Percentiles rank a stretch among this genome's conserved stretches.
Conservation (phyloP, 768 basidiomycete genomes). For the Kwoniella dejecticola region DNA sequence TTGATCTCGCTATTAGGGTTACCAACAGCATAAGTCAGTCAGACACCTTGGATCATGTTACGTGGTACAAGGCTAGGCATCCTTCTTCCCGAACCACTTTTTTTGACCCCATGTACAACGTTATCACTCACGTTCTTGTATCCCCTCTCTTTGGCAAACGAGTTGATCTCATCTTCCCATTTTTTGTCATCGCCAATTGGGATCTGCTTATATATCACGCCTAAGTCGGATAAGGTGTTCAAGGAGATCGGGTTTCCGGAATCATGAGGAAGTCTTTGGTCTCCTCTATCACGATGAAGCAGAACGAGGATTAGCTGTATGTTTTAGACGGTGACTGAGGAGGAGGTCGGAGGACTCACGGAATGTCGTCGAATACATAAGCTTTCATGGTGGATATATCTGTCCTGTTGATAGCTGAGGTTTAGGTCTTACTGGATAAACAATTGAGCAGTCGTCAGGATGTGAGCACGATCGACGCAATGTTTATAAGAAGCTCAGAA, state of each 20-base stretch:
- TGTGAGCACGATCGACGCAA: too few species aligned
- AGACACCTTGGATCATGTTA: too few species aligned
- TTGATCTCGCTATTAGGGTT: slow-evolving; percentile 62
- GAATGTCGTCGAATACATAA: slow-evolving; percentile 56
- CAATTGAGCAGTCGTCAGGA: too few species aligned
- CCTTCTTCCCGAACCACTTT: too few species aligned
- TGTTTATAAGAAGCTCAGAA: too few species aligned
- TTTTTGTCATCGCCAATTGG: slow-evolving; percentile 65
- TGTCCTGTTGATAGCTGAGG: neutral
- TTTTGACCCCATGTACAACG: too few species aligned
- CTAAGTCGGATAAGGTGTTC: slow-evolving; percentile 62
- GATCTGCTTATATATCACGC: slow-evolving; percentile 69
- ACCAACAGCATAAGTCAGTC: too few species aligned
- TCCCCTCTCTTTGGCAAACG: slow-evolving; percentile 66
- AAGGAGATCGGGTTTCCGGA: slow-evolving; percentile 61
- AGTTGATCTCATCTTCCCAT: slow-evolving; percentile 58
- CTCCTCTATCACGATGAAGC: slow-evolving; percentile 71
- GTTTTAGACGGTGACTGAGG: too few species aligned
- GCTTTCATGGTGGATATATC: slow-evolving; percentile 45
- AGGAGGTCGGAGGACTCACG: too few species aligned
- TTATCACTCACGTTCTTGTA: slow-evolving; percentile 70
- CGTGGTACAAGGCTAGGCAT: too few species aligned
- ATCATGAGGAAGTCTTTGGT: slow-evolving; percentile 80
- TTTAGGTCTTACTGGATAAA: too few species aligned
- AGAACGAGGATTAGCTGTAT: slow-evolving; percentile 55